Conservation (phyloP, 2,329 filamentous ascomycete species). For the Aureobasidium melanogenum region DNA sequence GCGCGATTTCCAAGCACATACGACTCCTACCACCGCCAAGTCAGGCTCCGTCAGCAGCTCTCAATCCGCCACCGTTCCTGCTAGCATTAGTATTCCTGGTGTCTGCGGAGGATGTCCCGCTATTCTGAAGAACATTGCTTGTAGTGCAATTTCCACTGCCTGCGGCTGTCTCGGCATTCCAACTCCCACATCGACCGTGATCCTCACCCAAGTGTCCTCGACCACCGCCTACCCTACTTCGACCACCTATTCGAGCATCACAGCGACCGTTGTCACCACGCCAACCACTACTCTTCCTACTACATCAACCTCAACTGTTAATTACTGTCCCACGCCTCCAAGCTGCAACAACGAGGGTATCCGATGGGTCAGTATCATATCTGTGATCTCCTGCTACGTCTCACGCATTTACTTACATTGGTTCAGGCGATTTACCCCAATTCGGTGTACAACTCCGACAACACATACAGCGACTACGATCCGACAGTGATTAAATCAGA, state of each 20-base stretch:
- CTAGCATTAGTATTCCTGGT: slow-evolving; percentile 9
- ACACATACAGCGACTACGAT: too few species aligned
- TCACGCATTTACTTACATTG: too few species aligned
- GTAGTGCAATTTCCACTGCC: background rate
- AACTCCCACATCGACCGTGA: slow-evolving; percentile 17
- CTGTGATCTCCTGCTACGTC: too few species aligned
- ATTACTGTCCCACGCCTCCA: too few species aligned
- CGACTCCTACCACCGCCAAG: too few species aligned
- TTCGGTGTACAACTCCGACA: too few species aligned
- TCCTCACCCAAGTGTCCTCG: slow-evolving; percentile 10
- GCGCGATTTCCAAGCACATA: background rate
- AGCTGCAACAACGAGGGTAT: too few species aligned
- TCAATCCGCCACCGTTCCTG: too few species aligned
- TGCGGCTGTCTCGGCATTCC: background rate
- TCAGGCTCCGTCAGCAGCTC: too few species aligned
- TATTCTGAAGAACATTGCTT: slow-evolving; percentile 1
- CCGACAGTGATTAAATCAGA: too few species aligned
- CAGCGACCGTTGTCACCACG: background rate
- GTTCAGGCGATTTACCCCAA: too few species aligned
- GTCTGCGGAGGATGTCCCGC: slow-evolving; percentile 12
- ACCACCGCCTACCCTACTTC: slow-evolving; percentile 16
- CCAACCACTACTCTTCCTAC: background rate
- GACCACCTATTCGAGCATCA: background rate
- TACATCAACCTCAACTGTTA: background rate
- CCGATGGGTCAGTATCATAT: too few species aligned